A percentile compares a stretch with the other conserved stretches of the same genome.
phyloP scores from a whole-genome alignment of 2,329 filamentous ascomycete genomes.

The Fusarium foetens region DNA sequence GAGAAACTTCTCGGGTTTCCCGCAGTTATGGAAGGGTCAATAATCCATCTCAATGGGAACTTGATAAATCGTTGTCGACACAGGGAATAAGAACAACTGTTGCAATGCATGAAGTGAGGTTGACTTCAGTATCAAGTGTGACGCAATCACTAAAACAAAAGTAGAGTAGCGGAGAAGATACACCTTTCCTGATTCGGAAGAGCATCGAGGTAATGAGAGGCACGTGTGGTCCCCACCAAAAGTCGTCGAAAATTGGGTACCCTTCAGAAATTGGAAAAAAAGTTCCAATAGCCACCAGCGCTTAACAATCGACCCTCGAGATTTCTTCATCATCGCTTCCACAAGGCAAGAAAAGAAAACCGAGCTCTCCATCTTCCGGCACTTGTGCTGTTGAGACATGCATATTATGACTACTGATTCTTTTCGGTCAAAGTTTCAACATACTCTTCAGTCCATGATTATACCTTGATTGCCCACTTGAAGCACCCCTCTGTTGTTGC shows the following conservation, averaged over 20 bases:
- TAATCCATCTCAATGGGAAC: background rate
- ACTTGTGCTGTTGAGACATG: conserved; percentile 21
- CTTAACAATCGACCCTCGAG: conserved; percentile 20
- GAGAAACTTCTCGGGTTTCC: background rate
- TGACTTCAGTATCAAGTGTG: conserved; percentile 9
- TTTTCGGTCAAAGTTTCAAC: conserved; percentile 30
- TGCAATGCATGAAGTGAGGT: background rate
- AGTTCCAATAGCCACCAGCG: conserved; percentile 33
- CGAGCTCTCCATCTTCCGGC: conserved; percentile 10
- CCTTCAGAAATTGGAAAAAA: conserved; percentile 40
- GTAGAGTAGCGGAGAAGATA: conserved; percentile 18
- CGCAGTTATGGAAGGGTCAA: background rate
- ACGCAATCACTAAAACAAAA: conserved; percentile 9
- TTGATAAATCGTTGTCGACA: background rate
- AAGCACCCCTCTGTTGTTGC: conserved; percentile 41
- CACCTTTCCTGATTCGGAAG: background rate
- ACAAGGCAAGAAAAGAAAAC: background rate
- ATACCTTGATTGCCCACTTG: conserved; percentile 31
- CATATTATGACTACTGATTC: conserved; percentile 45
- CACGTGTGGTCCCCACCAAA: conserved; percentile 48
- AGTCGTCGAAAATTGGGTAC: conserved; percentile 39
- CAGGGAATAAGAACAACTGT: background rate
- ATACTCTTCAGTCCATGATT: conserved; percentile 40
- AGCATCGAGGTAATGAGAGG: conserved; percentile 9
- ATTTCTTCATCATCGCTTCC: conserved; percentile 18